Percentiles rank a stretch among this genome's conserved stretches.
phyloP scores from a whole-genome alignment of 805 yeast genomes.

The Sugiyamaella floridensis region DNA sequence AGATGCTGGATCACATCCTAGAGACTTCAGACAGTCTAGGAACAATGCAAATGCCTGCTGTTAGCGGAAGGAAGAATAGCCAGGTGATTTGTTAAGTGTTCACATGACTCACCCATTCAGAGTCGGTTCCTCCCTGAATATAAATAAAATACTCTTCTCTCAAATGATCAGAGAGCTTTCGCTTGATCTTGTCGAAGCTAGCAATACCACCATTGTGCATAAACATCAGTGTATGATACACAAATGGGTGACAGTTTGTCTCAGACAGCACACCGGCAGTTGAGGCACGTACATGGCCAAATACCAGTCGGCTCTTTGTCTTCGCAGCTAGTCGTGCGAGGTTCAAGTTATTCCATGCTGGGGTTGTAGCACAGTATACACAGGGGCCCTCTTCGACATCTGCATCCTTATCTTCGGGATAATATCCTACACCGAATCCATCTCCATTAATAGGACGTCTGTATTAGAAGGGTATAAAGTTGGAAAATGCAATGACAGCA shows the following conservation, averaged over 20 bases:
- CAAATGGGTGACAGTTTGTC: constrained; percentile 95
- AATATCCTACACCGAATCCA: constrained; percentile 97
- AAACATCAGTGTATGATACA: constrained; percentile 79
- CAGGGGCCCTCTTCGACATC: constrained; percentile 70
- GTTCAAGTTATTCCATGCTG: constrained; percentile 94
- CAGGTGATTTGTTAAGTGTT: neutral
- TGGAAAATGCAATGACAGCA: neutral
- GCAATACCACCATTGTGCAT: constrained; percentile 92
- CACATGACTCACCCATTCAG: constrained; percentile 56
- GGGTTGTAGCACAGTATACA: constrained; percentile 90
- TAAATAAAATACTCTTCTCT: constrained; percentile 71
- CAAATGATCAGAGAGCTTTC: constrained; percentile 61
- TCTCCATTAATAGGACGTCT: constrained; percentile 95
- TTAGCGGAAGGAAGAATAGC: neutral
- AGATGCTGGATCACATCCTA: constrained; percentile 68
- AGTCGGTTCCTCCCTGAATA: constrained; percentile 92
- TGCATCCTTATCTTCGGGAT: constrained; percentile 45
- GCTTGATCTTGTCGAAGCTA: constrained; percentile 64
- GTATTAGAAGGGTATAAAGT: neutral
- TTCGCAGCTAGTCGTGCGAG: constrained; percentile 79
- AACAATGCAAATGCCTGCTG: constrained; percentile 67
- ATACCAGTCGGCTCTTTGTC: constrained; percentile 75
- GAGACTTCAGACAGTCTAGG: constrained; percentile 62
- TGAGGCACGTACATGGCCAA: constrained; percentile 94
- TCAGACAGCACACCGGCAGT: constrained; percentile 92